A percentile compares a stretch with the other conserved stretches of the same genome.
Conservation (phyloP, 805 yeast species). For the Ogataea nakhonphanomensis region DNA sequence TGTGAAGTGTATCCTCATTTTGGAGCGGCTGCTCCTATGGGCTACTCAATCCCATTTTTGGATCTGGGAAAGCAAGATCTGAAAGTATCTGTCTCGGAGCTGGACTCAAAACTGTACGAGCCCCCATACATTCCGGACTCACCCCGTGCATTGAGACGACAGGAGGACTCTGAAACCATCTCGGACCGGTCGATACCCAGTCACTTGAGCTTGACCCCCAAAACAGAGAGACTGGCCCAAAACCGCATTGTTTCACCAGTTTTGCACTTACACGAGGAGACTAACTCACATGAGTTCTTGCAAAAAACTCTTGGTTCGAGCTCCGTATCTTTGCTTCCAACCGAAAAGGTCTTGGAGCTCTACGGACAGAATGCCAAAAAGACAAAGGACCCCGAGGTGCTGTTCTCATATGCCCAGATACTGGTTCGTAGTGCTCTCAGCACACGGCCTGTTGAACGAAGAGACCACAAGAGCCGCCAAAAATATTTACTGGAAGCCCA, state of each 20-base stretch:
- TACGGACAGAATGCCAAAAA: slow-evolving; percentile 83
- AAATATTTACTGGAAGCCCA: slow-evolving; percentile 76
- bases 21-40: too few species aligned
- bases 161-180: slow-evolving; percentile 4
- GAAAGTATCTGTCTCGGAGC: too few species aligned
- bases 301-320: slow-evolving; percentile 13
- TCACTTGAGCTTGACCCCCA: slow-evolving; percentile 11
- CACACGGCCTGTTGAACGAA: slow-evolving; percentile 13
- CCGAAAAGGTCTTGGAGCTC: slow-evolving; percentile 71
- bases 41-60: neutral
- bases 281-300: slow-evolving; percentile 19
- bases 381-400: slow-evolving; percentile 79
- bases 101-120: too few species aligned
- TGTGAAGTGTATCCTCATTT: too few species aligned
- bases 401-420: slow-evolving; percentile 86
- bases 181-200: slow-evolving; percentile 12
- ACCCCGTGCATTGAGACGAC: neutral
- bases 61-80: slow-evolving; percentile 1
- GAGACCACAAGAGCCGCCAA: slow-evolving; percentile 38
- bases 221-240: slow-evolving; percentile 9
- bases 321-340: slow-evolving; percentile 36
- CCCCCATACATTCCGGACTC: too few species aligned
- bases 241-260: slow-evolving; percentile 16
- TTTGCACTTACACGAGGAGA: slow-evolving; percentile 11
- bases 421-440: slow-evolving; percentile 41